Evolutionary conservation across 1,139 yeast genomes (phyloP).

Genomic region (Lodderomyces margitis): DNA sequence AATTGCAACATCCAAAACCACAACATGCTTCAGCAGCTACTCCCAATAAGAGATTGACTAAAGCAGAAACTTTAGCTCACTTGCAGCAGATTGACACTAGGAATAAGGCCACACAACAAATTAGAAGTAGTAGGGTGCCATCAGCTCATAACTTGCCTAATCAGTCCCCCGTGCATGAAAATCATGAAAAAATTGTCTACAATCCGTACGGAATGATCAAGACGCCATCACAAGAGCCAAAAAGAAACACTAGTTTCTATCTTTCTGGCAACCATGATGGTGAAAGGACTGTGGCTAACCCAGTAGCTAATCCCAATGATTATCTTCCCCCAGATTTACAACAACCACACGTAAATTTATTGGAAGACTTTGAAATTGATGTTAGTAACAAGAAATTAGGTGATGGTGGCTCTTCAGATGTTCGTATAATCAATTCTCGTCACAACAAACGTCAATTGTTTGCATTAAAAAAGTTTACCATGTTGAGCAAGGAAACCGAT

Average conservation of each 20-base stretch:
- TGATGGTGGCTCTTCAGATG: slow-evolving; percentile 72
- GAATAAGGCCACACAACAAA: slow-evolving; percentile 24
- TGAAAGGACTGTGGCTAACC: slow-evolving; percentile 53
- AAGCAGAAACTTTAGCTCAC: slow-evolving; percentile 42
- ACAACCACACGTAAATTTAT: slow-evolving; percentile 50
- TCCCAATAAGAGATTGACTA: slow-evolving; percentile 27
- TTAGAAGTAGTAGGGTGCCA: slow-evolving; percentile 14
- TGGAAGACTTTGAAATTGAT: slow-evolving; percentile 60
- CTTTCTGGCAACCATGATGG: slow-evolving; percentile 37
- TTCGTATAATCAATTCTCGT: slow-evolving; percentile 46
- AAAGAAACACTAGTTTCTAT: slow-evolving; percentile 42
- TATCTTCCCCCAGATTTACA: slow-evolving; percentile 55
- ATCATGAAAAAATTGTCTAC: slow-evolving; percentile 39
- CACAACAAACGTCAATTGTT: slow-evolving; percentile 39
- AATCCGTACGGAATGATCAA: slow-evolving; percentile 48
- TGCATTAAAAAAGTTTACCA: slow-evolving; percentile 67
- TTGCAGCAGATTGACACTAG: slow-evolving; percentile 33
- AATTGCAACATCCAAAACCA: slow-evolving; percentile 7
- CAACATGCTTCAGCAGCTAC: slow-evolving; percentile 4
- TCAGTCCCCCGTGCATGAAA: slow-evolving; percentile 2
- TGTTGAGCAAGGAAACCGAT: slow-evolving; percentile 59
- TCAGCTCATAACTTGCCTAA: slow-evolving; percentile 10
- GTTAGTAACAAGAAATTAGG: slow-evolving; percentile 53
- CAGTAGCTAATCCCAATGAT: slow-evolving; percentile 69
- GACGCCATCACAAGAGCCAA: slow-evolving; percentile 32